These are phyloP conservation scores for Trichoderma cornu-damae DNA, from an alignment of 2,329 filamentous ascomycete genomes.

Conservation along the genomic window DNA sequence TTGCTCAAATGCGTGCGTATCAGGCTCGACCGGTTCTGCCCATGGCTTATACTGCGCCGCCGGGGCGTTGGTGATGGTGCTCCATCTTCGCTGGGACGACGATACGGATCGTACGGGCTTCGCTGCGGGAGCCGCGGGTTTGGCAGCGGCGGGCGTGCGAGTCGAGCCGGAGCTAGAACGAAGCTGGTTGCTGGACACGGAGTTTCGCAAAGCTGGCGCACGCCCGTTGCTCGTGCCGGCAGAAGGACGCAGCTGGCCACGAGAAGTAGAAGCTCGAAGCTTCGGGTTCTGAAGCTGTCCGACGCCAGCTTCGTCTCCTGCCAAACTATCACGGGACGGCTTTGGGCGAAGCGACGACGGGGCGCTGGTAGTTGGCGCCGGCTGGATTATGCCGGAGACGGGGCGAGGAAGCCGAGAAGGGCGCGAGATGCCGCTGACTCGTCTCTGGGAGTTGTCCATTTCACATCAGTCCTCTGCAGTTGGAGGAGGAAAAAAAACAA, in stretches of 20 bases:
- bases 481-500: too few relatives aligned
- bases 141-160: slow-evolving; percentile 16
- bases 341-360: slow-evolving; percentile 30
- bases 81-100: slow-evolving; percentile 12
- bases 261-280: slow-evolving; percentile 38
- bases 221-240: slow-evolving; percentile 22
- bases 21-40: slow-evolving; percentile 14
- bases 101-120: slow-evolving; percentile 17
- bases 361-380: slow-evolving; percentile 19
- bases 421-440: slow-evolving; percentile 35
- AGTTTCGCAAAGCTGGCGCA: slow-evolving; percentile 20
- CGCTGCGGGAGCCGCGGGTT: slow-evolving; percentile 21
- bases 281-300: slow-evolving; percentile 38
- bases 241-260: slow-evolving; percentile 34
- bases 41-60: slow-evolving; percentile 16
- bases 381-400: slow-evolving; percentile 32
- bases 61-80: slow-evolving; percentile 16
- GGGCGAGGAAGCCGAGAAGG: slow-evolving; percentile 36
- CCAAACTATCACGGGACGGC: slow-evolving; percentile 29
- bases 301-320: slow-evolving; percentile 18
- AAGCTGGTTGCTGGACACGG: slow-evolving; percentile 24
- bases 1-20: neutral
- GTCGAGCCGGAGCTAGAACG: slow-evolving; percentile 16
- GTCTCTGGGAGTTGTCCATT: slow-evolving; percentile 36
- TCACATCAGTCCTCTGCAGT: neutral